phyloP scores from a whole-genome alignment of 2,329 filamentous ascomycete species.

The Aulographum hederae region DNA sequence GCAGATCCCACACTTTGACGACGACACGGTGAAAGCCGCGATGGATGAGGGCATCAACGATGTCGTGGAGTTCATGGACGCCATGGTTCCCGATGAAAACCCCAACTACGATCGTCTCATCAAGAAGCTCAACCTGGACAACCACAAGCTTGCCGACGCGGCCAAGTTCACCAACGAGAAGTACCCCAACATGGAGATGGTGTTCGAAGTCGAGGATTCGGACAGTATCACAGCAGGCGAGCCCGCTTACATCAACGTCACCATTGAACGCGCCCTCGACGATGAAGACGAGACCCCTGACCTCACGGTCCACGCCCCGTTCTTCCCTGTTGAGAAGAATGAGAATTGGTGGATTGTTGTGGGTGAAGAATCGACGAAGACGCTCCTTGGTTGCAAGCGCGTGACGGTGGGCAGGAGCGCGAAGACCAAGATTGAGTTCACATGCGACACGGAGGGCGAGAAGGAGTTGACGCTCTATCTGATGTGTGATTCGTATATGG shows the following conservation, averaged over 20 bases:
- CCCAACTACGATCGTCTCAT: constrained; percentile 61
- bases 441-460: constrained; percentile 65
- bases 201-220: constrained; percentile 68
- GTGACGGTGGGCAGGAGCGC: constrained; percentile 69
- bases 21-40: constrained; percentile 65
- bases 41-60: constrained; percentile 74
- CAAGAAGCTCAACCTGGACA: constrained; percentile 58
- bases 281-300: constrained; percentile 57
- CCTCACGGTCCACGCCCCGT: constrained; percentile 78
- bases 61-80: constrained; percentile 95
- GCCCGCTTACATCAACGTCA: constrained; percentile 66
- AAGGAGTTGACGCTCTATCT: constrained; percentile 82
- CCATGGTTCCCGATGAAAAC: constrained; percentile 93
- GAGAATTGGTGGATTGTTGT: constrained; percentile 99
- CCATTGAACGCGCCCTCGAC: constrained; percentile 67
- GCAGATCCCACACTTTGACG: constrained; percentile 89
- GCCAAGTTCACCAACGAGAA: constrained; percentile 90
- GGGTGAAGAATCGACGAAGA: constrained; percentile 78
- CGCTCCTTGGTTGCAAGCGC: constrained; percentile 79
- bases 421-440: constrained; percentile 70
- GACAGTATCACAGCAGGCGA: constrained; percentile 66
- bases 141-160: constrained; percentile 71
- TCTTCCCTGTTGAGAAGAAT: constrained; percentile 80
- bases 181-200: constrained; percentile 86
- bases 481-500: constrained; percentile 94